Conservation (phyloP, 331 rosid species). For the Malus hybrid region DNA sequence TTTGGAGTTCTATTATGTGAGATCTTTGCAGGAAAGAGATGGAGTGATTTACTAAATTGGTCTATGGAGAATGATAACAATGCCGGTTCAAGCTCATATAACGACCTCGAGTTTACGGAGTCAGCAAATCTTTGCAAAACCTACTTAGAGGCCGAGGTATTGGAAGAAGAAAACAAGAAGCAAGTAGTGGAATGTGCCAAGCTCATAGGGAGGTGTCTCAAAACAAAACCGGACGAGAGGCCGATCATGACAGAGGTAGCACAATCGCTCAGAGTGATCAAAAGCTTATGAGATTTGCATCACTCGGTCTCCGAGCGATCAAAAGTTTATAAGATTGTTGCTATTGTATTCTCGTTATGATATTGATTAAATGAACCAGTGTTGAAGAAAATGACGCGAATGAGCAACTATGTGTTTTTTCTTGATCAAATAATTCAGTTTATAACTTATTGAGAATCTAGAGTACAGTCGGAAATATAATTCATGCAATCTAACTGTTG, state of each 20-base stretch:
- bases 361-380: neutral
- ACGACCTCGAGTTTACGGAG: no score
- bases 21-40: neutral
- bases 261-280: neutral
- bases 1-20: neutral
- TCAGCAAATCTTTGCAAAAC: neutral
- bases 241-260: slow-evolving; percentile 10
- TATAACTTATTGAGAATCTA: neutral
- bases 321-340: no score
- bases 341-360: no score
- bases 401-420: neutral
- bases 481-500: no score
- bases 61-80: neutral
- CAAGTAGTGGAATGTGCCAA: neutral
- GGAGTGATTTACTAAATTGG: neutral
- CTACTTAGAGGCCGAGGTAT: neutral
- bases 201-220: slow-evolving; percentile 6
- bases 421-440: neutral
- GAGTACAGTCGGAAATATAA: neutral
- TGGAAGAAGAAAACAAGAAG: neutral
- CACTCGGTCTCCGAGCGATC: no score
- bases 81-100: neutral
- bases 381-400: neutral
- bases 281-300: neutral
- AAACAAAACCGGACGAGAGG: neutral